Evolutionary conservation across 2,329 filamentous ascomycete species (phyloP).

Genomic region (Penicillium sp.): DNA sequence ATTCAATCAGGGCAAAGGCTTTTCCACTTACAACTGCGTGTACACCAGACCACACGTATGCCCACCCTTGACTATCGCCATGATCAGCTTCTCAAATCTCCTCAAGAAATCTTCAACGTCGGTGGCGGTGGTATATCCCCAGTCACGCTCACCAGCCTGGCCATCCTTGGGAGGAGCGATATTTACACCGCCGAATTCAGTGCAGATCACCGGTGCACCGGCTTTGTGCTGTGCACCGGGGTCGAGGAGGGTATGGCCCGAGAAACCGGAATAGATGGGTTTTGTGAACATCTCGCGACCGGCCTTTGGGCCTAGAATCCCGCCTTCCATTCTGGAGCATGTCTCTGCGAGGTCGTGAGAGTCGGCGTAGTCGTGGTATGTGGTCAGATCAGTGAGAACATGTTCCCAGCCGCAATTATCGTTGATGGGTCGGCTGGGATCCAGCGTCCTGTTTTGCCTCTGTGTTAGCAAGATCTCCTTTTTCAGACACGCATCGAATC

Average conservation of each 20-base stretch:
- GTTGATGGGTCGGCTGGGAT: constrained; percentile 67
- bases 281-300: constrained; percentile 60
- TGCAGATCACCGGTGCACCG: constrained; percentile 66
- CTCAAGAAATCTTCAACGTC: constrained; percentile 63
- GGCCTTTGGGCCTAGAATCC: constrained; percentile 59
- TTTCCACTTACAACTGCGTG: constrained; percentile 61
- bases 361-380: constrained; percentile 70
- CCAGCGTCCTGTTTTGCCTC: constrained; percentile 51
- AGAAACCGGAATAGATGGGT: constrained; percentile 41
- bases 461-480: neutral
- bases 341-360: constrained; percentile 58
- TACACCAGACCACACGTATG: constrained; percentile 67
- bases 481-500: constrained; percentile 15
- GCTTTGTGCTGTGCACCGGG: constrained; percentile 56
- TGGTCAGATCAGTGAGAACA: constrained; percentile 65
- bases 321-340: constrained; percentile 54
- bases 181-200: constrained; percentile 71
- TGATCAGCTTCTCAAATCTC: constrained; percentile 62
- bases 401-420: constrained; percentile 76
- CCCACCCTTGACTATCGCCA: constrained; percentile 60
- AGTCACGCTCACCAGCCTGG: constrained; percentile 55
- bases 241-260: constrained; percentile 47
- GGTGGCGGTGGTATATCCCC: constrained; percentile 70
- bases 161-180: constrained; percentile 56
- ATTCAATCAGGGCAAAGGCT: neutral